Evolutionary conservation across 2,329 filamentous ascomycete genomes (phyloP), one percentile per base, ranked within the genome.

Genomic region (Lachnellula hyalina): DNA sequence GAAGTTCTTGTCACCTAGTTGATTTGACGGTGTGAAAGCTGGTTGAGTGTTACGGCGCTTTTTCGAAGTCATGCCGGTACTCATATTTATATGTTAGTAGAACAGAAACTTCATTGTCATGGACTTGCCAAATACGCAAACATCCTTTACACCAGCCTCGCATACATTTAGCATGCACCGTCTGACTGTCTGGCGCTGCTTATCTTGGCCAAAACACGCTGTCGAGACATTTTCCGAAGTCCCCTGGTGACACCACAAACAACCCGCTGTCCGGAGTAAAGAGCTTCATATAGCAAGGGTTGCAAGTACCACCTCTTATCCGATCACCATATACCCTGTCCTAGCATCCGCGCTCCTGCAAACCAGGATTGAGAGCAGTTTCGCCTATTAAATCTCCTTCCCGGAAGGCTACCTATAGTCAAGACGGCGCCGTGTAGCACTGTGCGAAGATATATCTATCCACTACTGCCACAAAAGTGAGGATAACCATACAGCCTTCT

Each of bases 301-400:
- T 60, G 61, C 59, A 65, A 50, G 57, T 58, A 59, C 58, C 61
- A 62, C 54, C 54, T 63, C 60, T 62, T 62, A 60, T 60, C 55
- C 58, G 54, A 61, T 58, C 53, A 50, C 54, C 51, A 51, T 53
- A 32, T 54, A 49, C 52, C 56, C 50, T 54, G 52, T 56, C 54
- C 55, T 53, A 58, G 55, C 47, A 53, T 36, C 52, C 23, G 47
- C 14, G 47, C 48, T 36, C 23, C 56, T 52, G 42, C 51, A 40
- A 54, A 34, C 56, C 49, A 52, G 54, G 55, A 35, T 44, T 49
- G 19, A 41, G 49, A 47, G 53, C 60, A 55, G 60, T 52, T 61
- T 55, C 56, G 52, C 58, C 57, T 57, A 52, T 51, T 59, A 57
- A 59, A 47, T 55, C 47, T 57, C 55, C 56, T 60, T 49, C 21